A percentile compares a stretch with the other conserved stretches of the same genome.
These are phyloP conservation scores for Albatrellus ellisii DNA, from an alignment of 768 basidiomycete species.

Conservation along the genomic window DNA sequence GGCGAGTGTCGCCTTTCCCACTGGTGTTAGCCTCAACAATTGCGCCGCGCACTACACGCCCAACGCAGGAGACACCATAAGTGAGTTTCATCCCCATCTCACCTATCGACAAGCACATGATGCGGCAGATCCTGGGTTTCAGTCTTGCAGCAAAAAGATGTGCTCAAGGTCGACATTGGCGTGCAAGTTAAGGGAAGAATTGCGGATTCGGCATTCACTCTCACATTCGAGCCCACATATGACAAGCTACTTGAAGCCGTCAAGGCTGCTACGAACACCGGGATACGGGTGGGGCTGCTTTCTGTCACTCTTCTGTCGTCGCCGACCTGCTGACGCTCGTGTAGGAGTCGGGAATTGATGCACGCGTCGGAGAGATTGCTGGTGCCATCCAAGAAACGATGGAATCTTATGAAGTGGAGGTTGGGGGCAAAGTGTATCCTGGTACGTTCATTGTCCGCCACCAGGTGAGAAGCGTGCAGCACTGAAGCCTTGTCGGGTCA, in stretches of 20 bases:
- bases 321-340: conserved; percentile 4
- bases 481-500: too few relatives aligned
- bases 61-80: conserved; percentile 79
- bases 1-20: conserved; percentile 89
- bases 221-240: conserved; percentile 82
- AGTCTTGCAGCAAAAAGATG: conserved; percentile 78
- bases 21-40: conserved; percentile 85
- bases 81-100: conserved; percentile 29
- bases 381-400: conserved; percentile 94
- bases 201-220: conserved; percentile 89
- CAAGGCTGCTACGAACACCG: conserved; percentile 88
- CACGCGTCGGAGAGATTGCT: conserved; percentile 83
- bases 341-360: conserved; percentile 94
- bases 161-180: conserved; percentile 95
- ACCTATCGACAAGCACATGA: not conserved
- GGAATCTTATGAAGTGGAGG: conserved; percentile 96
- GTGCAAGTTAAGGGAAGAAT: conserved; percentile 97
- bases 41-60: conserved; percentile 96
- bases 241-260: conserved; percentile 84
- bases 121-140: conserved; percentile 1
- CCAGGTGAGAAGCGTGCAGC: too few relatives aligned
- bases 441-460: conserved; percentile 35
- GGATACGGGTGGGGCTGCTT: conserved; percentile 56
- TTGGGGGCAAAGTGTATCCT: conserved; percentile 70
- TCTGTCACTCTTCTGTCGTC: not conserved